A percentile compares a stretch with the other conserved stretches of the same genome.
Conservation (phyloP, 768 basidiomycete genomes). For the Termitomyces sp. region DNA sequence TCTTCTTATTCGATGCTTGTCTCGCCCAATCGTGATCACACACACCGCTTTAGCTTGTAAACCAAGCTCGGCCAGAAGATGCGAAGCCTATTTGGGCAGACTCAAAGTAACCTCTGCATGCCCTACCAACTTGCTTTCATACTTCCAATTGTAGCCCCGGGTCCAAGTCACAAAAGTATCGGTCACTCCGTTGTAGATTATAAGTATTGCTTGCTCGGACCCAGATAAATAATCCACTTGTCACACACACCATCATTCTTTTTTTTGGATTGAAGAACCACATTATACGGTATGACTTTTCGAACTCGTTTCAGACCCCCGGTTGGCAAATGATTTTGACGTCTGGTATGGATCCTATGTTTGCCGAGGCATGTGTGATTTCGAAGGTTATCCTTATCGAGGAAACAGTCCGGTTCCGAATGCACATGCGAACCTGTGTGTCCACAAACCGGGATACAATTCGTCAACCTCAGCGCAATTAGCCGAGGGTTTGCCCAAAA, state of each 20-base stretch:
- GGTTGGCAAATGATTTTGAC: background rate
- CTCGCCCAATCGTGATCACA: background rate
- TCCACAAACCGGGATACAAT: background rate
- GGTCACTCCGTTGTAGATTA: background rate
- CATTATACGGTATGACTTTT: background rate
- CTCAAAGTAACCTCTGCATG: constrained; percentile 14
- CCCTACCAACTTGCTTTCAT: constrained; percentile 7
- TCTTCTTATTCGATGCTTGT: constrained; percentile 1
- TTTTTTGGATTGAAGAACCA: background rate
- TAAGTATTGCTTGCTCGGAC: background rate
- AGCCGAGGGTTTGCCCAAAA: background rate
- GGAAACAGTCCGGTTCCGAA: background rate
- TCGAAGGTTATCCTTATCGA: background rate
- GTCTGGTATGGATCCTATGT: background rate
- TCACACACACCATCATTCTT: background rate
- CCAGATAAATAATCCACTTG: background rate
- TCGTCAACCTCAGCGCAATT: background rate
- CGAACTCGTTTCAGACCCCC: background rate
- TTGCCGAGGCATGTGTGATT: background rate
- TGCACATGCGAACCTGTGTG: background rate
- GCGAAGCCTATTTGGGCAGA: constrained; percentile 41
- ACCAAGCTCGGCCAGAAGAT: constrained; percentile 27
- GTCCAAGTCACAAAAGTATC: background rate
- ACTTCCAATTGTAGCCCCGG: background rate
- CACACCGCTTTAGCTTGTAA: constrained; percentile 16